These are phyloP conservation scores for Gracilariopsis chorda DNA, from an alignment of 23 red algal species.

Conservation along the genomic window DNA sequence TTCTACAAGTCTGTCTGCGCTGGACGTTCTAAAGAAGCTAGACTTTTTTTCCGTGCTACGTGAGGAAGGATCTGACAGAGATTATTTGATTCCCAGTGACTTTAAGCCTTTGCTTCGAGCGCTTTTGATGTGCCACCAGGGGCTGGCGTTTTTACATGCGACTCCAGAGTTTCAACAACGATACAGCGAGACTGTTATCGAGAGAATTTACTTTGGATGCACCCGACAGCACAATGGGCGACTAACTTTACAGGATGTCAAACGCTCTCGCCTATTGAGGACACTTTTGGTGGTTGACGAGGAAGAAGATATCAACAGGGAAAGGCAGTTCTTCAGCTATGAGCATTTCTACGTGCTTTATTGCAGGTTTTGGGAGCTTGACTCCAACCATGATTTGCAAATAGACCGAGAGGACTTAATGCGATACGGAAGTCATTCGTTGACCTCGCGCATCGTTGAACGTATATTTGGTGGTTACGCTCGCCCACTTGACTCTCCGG, in stretches of 20 bases:
- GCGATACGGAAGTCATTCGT: slow-evolving; percentile 91
- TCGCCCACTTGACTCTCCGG: slow-evolving; percentile 69
- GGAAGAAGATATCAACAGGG: slow-evolving; percentile 98
- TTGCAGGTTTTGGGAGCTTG: slow-evolving; percentile 99
- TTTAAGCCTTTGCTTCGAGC: slow-evolving; percentile 78
- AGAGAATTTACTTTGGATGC: slow-evolving; percentile 93
- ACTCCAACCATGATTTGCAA: slow-evolving; percentile 96
- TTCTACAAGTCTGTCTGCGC: slow-evolving; percentile 48
- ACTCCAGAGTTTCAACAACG: slow-evolving; percentile 98
- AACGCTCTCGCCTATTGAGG: slow-evolving; percentile 59
- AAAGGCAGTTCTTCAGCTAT: slow-evolving; percentile 93
- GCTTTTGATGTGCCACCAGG: slow-evolving; percentile 83
- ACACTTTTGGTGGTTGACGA: slow-evolving; percentile 85
- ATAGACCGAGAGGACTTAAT: slow-evolving; percentile 96
- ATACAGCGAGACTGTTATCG: slow-evolving; percentile 97
- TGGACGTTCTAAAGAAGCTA: slow-evolving; percentile 30
- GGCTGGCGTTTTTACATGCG: slow-evolving; percentile 84
- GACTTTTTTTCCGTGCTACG: slow-evolving; percentile 68
- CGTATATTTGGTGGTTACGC: slow-evolving; percentile 92
- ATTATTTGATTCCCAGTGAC: slow-evolving; percentile 75
- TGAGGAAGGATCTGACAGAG: slow-evolving; percentile 25
- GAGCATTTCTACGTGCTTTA: slow-evolving; percentile 99
- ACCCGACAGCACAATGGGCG: slow-evolving; percentile 67
- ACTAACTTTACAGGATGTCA: slow-evolving; percentile 77
- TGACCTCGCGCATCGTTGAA: slow-evolving; percentile 95